phyloP scores from a whole-genome alignment of 2,329 filamentous ascomycete species.

The Fusarium austroafricanum region DNA sequence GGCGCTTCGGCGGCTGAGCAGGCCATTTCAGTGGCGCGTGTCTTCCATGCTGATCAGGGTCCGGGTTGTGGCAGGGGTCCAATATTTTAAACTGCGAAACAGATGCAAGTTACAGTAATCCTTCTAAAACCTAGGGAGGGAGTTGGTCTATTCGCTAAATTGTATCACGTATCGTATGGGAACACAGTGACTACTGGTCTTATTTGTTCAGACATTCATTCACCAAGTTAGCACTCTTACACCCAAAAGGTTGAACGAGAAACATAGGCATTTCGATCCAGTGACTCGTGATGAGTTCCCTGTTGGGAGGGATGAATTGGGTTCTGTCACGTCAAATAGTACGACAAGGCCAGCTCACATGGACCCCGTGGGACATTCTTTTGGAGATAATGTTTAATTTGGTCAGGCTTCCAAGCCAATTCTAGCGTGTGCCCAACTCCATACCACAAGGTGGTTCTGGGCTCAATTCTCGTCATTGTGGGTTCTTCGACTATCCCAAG shows the following conservation, averaged over 20 bases:
- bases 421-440: conserved; percentile 7
- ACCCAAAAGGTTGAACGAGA: conserved; percentile 4
- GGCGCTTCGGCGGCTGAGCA: conserved; percentile 39
- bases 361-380: background rate
- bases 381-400: background rate
- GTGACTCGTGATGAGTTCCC: conserved; percentile 5
- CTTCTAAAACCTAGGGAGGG: background rate
- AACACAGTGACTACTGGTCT: background rate
- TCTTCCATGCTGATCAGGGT: conserved; percentile 30
- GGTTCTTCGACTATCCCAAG: conserved; percentile 13
- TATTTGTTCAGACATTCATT: background rate
- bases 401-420: background rate
- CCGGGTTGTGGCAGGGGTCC: conserved; percentile 23
- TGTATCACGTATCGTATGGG: background rate
- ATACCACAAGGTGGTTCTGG: background rate
- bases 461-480: background rate
- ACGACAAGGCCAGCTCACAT: background rate
- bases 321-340: background rate
- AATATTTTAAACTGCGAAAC: conserved; percentile 24
- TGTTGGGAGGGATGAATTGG: conserved; percentile 7
- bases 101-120: conserved; percentile 13
- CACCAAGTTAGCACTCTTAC: background rate
- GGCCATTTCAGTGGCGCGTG: conserved; percentile 33
- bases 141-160: conserved; percentile 3
- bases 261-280: background rate